Evolutionary conservation across 306 rosid genomes (phyloP).

Genomic region (Morella rubra): DNA sequence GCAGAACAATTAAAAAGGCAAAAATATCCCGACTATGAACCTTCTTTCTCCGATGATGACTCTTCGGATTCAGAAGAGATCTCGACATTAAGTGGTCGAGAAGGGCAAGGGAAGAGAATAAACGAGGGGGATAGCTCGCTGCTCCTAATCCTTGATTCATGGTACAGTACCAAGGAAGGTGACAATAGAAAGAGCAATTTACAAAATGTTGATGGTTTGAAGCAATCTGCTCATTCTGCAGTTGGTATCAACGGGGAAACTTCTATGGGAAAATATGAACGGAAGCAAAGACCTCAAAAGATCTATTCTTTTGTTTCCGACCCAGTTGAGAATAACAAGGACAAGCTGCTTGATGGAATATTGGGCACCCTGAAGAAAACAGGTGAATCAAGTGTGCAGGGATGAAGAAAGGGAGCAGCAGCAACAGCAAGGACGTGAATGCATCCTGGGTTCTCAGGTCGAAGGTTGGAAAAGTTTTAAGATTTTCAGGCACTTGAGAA

Average conservation of each 20-base stretch:
- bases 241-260: slow-evolving; percentile 25
- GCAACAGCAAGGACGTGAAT: not conserved
- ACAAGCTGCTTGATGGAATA: slow-evolving; percentile 47
- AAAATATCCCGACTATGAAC: slow-evolving; percentile 49
- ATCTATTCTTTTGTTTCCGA: slow-evolving; percentile 66
- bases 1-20: slow-evolving; percentile 12
- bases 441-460: not conserved
- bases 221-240: slow-evolving; percentile 24
- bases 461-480: not conserved
- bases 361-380: slow-evolving; percentile 43
- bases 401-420: slow-evolving; percentile 16
- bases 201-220: slow-evolving; percentile 29
- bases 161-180: slow-evolving; percentile 42
- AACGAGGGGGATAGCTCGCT: slow-evolving; percentile 51
- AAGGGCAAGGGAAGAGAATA: slow-evolving; percentile 29
- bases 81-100: slow-evolving; percentile 23
- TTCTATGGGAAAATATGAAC: slow-evolving; percentile 15
- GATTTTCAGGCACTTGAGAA: not conserved
- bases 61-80: slow-evolving; percentile 60
- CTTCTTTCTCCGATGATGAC: slow-evolving; percentile 47
- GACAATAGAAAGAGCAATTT: slow-evolving; percentile 24
- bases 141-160: slow-evolving; percentile 53
- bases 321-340: slow-evolving; percentile 31
- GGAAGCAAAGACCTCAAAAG: slow-evolving; percentile 51
- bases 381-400: slow-evolving; percentile 41